These are phyloP conservation scores for Hemileccinum rubropunctum DNA, from an alignment of 768 basidiomycete genomes.

Conservation along the genomic window DNA sequence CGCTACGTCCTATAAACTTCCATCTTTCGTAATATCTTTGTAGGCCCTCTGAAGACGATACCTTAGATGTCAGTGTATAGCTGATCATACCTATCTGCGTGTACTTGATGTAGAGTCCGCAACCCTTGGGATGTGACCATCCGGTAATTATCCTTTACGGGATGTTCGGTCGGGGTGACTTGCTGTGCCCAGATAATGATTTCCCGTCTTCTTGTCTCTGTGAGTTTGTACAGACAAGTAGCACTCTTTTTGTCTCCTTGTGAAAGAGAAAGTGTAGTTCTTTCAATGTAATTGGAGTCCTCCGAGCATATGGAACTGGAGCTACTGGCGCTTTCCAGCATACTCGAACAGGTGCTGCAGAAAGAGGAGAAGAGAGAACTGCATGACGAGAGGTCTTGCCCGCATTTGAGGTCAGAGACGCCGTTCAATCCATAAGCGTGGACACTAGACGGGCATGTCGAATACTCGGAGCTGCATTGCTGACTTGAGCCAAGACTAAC, in stretches of 20 bases:
- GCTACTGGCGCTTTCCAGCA: conserved; percentile 3
- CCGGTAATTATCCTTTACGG: conserved; percentile 24
- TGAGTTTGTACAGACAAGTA: neutral
- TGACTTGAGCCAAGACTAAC: conserved; percentile 7
- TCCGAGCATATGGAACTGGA: conserved; percentile 9
- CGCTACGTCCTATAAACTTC: conserved; percentile 54
- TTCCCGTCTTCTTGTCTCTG: conserved; percentile 14
- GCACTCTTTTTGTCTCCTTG: neutral
- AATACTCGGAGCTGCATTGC: conserved; percentile 20
- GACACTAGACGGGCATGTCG: conserved; percentile 22
- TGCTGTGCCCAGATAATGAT: conserved; percentile 20
- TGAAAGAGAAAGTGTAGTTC: conserved; percentile 4
- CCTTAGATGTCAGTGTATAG: conserved; percentile 5
- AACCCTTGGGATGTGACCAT: conserved; percentile 9
- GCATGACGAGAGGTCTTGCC: conserved; percentile 2
- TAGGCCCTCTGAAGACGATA: neutral
- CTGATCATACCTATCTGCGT: conserved; percentile 6
- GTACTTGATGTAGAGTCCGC: conserved; percentile 4
- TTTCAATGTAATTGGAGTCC: conserved; percentile 8
- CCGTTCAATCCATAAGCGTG: neutral
- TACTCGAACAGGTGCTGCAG: conserved; percentile 24
- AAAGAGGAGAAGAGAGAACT: conserved; percentile 11
- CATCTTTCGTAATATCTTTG: neutral
- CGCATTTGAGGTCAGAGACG: neutral
- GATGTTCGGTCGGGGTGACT: conserved; percentile 17